phyloP scores from a whole-genome alignment of 2,329 filamentous ascomycete genomes.

The Talaromyces verruculosus region DNA sequence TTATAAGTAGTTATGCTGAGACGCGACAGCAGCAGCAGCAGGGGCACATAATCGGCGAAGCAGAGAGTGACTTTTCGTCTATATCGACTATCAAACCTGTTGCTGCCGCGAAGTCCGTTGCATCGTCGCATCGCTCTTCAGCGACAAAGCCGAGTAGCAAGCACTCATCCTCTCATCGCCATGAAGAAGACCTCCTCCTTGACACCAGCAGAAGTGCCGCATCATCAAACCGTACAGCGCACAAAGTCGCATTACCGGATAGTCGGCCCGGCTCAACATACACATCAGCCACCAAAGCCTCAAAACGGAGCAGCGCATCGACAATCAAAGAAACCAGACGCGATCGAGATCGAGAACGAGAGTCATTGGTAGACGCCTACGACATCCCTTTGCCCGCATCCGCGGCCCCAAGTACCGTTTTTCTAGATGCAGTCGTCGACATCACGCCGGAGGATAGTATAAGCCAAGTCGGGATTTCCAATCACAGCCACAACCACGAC shows the following conservation, averaged over 20 bases:
- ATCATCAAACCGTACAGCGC: constrained; percentile 38
- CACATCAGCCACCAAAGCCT: constrained; percentile 24
- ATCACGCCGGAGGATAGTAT: constrained; percentile 80
- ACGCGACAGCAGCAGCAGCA: constrained; percentile 23
- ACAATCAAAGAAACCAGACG: constrained; percentile 22
- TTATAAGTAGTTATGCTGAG: constrained; percentile 45
- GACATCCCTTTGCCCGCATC: constrained; percentile 37
- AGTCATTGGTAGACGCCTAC: not conserved
- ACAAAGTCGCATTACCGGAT: constrained; percentile 39
- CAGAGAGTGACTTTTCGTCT: constrained; percentile 36
- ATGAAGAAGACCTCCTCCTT: not conserved
- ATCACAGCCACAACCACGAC: constrained; percentile 27
- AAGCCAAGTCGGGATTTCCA: constrained; percentile 58
- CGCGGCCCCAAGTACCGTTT: constrained; percentile 32
- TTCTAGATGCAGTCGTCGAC: constrained; percentile 27
- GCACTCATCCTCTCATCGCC: not conserved
- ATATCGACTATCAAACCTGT: constrained; percentile 38
- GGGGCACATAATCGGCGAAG: constrained; percentile 22
- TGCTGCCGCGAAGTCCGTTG: constrained; percentile 27
- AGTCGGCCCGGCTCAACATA: constrained; percentile 32
- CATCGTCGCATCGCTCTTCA: not conserved
- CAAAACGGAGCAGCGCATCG: constrained; percentile 20
- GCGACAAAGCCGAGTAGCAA: not conserved
- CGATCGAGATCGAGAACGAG: not conserved
- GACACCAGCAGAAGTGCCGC: constrained; percentile 24